Evolutionary conservation across 164 flowering plant genomes (phyloP), one percentile per base, ranked within the genome.

Genomic region (Vitis amurensis): DNA sequence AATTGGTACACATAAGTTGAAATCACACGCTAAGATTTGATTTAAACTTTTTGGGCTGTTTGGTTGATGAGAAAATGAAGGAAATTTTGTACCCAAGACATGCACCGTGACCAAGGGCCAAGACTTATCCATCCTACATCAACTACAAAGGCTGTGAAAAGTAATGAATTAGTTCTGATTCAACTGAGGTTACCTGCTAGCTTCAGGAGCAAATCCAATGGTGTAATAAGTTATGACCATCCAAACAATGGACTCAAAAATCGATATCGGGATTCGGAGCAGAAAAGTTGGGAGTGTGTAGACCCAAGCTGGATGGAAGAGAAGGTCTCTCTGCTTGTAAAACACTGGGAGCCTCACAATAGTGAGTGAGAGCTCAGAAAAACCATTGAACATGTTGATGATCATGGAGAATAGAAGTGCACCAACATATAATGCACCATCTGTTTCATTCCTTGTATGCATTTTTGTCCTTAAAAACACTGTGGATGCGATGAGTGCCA

Each of bases 121-220:
- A 3, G 44, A 6, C 44, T 37, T 37, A 37, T 37, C 44, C 44
- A 37, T 37, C 44, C 44, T 37, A 37, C 44, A 3, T 37, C 44
- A 37, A 37, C 44, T 37, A 37, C 44, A 37, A 37, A 37, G 7
- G 44, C 44, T 37, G 44, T 37, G 44, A 37, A 37, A 37, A 37
- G 1, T 30, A 48, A 31, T 15, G 9, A 27, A 12, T 56, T 50
- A 14, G 30, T 12, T 3, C 3, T 14, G 6, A 16, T 9, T 1
- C 17, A 55, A 16, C 44, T 60, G 11, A 60, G 11, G 4, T 60
- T 76, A 91, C 99, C 98, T 89, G 90, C 87, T 79, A 48, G 96
- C 88, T 71, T 93, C 96, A 8, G 98, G 98, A 3, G 98, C 93
- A 64, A 89, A 96, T 48, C 99, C 99, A 2, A 93, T 89, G 48